Base-by-base conservation (phyloP, 345 rosid genomes). In the Carallia brachiata region DNA sequence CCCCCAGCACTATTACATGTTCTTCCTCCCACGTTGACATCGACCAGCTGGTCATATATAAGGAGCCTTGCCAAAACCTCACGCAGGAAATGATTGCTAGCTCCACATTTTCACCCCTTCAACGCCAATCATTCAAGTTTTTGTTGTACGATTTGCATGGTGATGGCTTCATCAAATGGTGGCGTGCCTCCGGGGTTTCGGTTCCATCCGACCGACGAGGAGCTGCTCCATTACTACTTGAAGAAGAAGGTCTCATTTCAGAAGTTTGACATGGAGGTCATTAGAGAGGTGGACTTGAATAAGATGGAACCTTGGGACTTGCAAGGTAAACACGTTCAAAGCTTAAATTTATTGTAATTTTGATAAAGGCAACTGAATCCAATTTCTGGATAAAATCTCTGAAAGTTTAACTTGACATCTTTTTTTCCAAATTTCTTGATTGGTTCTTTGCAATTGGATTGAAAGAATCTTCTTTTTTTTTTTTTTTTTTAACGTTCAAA, bases 271-370 rank as follows among this genome's bases (percentile, higher is more conserved):
- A 91, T 91, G 98, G 97, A 94, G 80, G 98, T 94, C 40, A 86
- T 94, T 28, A 80, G 91, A 80, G 98, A 94, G 80, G 90, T 91
- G 62, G 97, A 94, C 86, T 81, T 94, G 81, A 94, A 94, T 75
- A 94, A 88, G 87, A 83, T 94, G 83, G 98, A 94, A 78, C 98
- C 98, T 73, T 94, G 97, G 98, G 98, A 94, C 18, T 81, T 94
- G 70, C 95, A 91, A 85, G 98, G 98, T 91, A 88, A 15, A 1
- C 61, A 16, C 6, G 13, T 23, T 2, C 31, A 16, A 55, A 19
- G 13, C 59, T 19, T 27, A 55, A 55, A 23, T 44, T 55, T 54
- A 54, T 54, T n/a, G 58, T 19, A 54, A 18, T 54, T 27, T 27
- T 19, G 47, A 40, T 9, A 10, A 9, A 40, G 47, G 47, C 2